Evolutionary conservation across 2,329 filamentous ascomycete species (phyloP), one percentile per base, ranked within the genome.

Genomic region (Talaromyces sp.): DNA sequence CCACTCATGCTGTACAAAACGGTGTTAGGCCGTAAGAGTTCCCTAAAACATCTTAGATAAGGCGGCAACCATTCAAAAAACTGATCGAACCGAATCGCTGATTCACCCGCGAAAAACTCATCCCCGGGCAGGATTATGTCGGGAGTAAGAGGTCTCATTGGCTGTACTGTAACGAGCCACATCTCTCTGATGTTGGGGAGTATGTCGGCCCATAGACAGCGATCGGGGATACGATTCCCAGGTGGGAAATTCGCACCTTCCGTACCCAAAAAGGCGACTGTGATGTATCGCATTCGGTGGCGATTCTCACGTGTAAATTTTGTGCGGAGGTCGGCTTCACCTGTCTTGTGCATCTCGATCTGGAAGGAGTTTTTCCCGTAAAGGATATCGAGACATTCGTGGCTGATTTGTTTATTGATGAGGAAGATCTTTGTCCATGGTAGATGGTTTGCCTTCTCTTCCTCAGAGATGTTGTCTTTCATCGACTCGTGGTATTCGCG

Each of bases 341-440:
- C 50, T 22, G 27, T 35, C 27, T 35, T 35, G 31, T 35, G 50
- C 50, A 54, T 54, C 27, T 54, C 50, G n/a, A 54, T 35, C 8
- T 35, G 31, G 17, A 54, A 54, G 4, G 27, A 54, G 4, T 54
- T 54, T 7, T 35, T 19, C 17, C 50, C 50, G 50, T 54, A 54
- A 31, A 54, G 50, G 27, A 54, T 54, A 17, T 54, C 50, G n/a
- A 54, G 50, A 5, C 50, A 54, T 54, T 54, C 50, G 31, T 35
- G 8, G 27, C 50, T 54, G 31, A 54, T 54, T 54, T 54, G 50
- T 35, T 54, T 54, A 31, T 54, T 54, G 31, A 54, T 54, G n/a
- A 35, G 50, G 10, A 54, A 5, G 50, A 19, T 19, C n/a, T 54
- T 54, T 19, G 49, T 54, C 27, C 50, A 54, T 31, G 50, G 50